Evolutionary conservation across 148 eudicot species (phyloP), one percentile per base, ranked within the genome.

Genomic region (Dysphania ambrosioides): DNA sequence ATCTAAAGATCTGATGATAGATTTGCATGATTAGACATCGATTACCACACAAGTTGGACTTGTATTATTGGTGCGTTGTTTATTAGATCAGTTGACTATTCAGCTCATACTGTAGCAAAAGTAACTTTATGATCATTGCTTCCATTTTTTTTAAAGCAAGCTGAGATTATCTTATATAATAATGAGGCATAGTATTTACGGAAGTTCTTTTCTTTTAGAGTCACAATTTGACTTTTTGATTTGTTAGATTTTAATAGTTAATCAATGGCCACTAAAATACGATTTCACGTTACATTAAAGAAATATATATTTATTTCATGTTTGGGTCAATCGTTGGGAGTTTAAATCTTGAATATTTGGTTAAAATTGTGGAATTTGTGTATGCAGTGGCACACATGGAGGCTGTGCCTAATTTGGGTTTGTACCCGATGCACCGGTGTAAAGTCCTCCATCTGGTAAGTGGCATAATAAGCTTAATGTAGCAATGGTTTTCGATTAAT

Each of bases 361-460:
- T n/a, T n/a, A n/a, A n/a, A n/a, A n/a, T n/a, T n/a, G n/a, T n/a
- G n/a, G n/a, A n/a, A n/a, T n/a, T n/a, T n/a, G n/a, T n/a, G n/a
- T n/a, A n/a, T n/a, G n/a, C n/a, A n/a, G n/a, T n/a, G n/a, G n/a
- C n/a, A n/a, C n/a, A n/a, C 42, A 73, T 73, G 76, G 76, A 73
- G 34, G 9, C 68, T 29, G 42, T 10, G 24, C 26, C 74, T 72
- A 70, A 72, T 55, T 84, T 38, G 56, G 72, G 85, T 77, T 66
- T 91, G 79, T 91, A 84, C 60, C 96, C 96, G 7, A 71, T 83
- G 72, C 89, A 86, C 75, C 89, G 83, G 51, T 85, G 86, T 71
- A 91, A 91, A 87, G 83, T 87, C 72, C 76, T 91, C 79, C 96
- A 91, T 79, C 82, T 87, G 93, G 96, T 88, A 58, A 24, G 86